Evolutionary conservation across 306 rosid genomes (phyloP).

Genomic region (Quercus mongolica): DNA sequence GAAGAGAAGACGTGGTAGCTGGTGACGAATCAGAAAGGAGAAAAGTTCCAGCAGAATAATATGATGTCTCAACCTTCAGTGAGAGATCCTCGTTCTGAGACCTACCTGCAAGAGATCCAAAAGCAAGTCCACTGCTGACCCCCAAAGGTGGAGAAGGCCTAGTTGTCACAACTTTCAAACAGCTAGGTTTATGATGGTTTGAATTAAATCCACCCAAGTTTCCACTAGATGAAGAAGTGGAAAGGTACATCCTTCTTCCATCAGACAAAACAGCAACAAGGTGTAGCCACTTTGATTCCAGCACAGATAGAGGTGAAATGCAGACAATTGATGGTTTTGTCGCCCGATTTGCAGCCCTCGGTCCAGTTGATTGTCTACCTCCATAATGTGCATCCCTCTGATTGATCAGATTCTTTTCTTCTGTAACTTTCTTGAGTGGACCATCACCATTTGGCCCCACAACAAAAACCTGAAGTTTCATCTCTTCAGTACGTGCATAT

Average conservation of each 20-base stretch:
- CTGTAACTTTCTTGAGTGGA: conserved; percentile 85
- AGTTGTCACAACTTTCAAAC: conserved; percentile 87
- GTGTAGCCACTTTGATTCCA: conserved; percentile 89
- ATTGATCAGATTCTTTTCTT: conserved; percentile 85
- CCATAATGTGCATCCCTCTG: conserved; percentile 75
- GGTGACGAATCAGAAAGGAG: conserved; percentile 95
- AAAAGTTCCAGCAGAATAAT: conserved; percentile 91
- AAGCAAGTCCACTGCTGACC: conserved; percentile 77
- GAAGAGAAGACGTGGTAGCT: conserved; percentile 79
- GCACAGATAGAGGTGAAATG: conserved; percentile 82
- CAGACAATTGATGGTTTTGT: conserved; percentile 80
- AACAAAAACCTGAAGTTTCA: conserved; percentile 89
- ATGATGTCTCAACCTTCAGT: conserved; percentile 83
- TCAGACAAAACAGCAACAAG: conserved; percentile 92
- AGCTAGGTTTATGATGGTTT: conserved; percentile 68
- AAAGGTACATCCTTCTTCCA: conserved; percentile 93
- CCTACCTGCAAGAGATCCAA: conserved; percentile 85
- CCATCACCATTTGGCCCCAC: conserved; percentile 83
- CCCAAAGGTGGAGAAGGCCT: conserved; percentile 99
- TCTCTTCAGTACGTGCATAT: conserved; percentile 87
- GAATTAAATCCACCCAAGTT: conserved; percentile 69
- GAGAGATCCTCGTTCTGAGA: conserved; percentile 89
- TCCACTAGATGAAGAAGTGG: conserved; percentile 90
- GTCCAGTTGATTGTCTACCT: conserved; percentile 74
- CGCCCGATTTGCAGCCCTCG: conserved; percentile 59